Evolutionary conservation across 2,329 filamentous ascomycete genomes (phyloP), one percentile per base, ranked within the genome.

Genomic region (Aureobasidium uvarum): DNA sequence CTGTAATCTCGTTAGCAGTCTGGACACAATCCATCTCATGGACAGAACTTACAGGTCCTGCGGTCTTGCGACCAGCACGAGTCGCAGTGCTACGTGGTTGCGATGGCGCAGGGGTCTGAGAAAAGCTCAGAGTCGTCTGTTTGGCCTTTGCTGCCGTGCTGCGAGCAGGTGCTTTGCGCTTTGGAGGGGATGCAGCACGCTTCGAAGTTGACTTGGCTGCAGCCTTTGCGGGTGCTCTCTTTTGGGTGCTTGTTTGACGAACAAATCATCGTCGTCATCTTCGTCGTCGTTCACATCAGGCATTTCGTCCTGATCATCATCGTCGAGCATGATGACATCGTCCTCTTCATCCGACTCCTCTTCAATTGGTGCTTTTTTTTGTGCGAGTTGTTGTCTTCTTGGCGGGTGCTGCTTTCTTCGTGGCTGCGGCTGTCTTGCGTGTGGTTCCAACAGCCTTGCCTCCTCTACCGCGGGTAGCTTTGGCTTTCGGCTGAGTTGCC

Each of bases 391-490:
- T 76, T 14, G 74, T 62, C 23, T 72, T 69, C 66, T 75, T 74
- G 66, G 70, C 72, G 55, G 69, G 70, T 43, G 70, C 71, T 68
- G 58, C 71, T 69, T 75, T 74, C 70, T 78, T 79, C 39, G 77
- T 56, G n/a, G 73, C 67, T 7, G 75, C 69, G 33, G 77, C 69
- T 2, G 74, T 71, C 43, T 78, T 77, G 20, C 78, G 73, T 18
- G 76, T 75, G 7, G 77, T 72, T 55, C 80, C 74, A 62, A 80
- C 74, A 33, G 81, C 78, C 63, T 72, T 76, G 5, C 72, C 74
- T 43, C 81, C 80, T 63, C 83, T 78, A 28, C 82, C 83, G 65
- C 80, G 77, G 23, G 77, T 74, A 33, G 79, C 74, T 25, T 76
- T 76, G 65, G 77, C 74, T 59, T 76, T 77, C 23, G 59, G 62